Evolutionary conservation across 306 rosid species (phyloP), one percentile per base, ranked within the genome.

Genomic region (Cucurbita ficifolia): DNA sequence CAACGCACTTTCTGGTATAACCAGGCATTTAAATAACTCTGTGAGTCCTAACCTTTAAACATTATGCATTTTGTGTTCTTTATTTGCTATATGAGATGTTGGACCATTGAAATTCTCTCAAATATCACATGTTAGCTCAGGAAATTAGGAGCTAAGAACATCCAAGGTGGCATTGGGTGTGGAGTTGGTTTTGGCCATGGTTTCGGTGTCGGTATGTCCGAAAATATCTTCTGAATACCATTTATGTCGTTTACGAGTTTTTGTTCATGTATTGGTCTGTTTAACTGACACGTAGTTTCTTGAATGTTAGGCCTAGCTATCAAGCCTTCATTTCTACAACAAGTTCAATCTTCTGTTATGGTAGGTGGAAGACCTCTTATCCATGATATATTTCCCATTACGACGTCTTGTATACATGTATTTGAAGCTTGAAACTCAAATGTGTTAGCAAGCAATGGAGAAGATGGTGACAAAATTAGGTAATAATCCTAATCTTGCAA

Each of bases 161-260:
- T 91, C 62, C 92, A 95, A 84, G 91, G 83, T 3, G 96, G 99
- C 36, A 18, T 95, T 78, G 99, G 99, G 72, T 91, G 99, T 83
- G 99, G 96, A 67, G 84, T 94, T 83, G 99, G 99, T 69, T 80
- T 94, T 48, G 99, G 99, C 53, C 97, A 94, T 86, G 99, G 99
- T 81, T 91, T 95, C 77, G 99, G 99, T 72, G 86, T 78, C 79
- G 99, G 99, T 95, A 89, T 80, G 96, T 76, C 58, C 75, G 12
- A 7, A 55, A 54, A 51, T 58, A 45, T 56, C 17, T 67, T 69
- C 45, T 52, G 6, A 55, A 64, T 59, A 53, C 53, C 72, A 43
- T 42, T 42, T 42, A n/a, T 38, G 71, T 64, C n/a, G 29, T 64
- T 36, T 19, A 2, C 43, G 36, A 65, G 35, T 65, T 65, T 65